A percentile compares a stretch with the other conserved stretches of the same genome.
These are phyloP conservation scores for Canna indica DNA, from an alignment of 176 grass and related monocot species.

Conservation along the genomic window DNA sequence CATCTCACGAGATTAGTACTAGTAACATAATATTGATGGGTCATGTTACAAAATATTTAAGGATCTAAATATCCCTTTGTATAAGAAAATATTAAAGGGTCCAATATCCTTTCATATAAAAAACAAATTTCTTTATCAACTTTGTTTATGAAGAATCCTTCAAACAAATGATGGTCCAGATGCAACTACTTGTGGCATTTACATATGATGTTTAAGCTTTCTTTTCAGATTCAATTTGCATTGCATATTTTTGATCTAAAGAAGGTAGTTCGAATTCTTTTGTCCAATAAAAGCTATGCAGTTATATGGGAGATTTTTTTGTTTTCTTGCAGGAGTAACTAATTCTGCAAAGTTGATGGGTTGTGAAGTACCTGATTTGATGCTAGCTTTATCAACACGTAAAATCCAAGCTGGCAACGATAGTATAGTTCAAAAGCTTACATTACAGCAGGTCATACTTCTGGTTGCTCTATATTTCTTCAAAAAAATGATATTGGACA, in stretches of 20 bases:
- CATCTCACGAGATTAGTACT: too few species aligned
- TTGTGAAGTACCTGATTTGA: conserved; percentile 70
- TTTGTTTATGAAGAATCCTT: too few species aligned
- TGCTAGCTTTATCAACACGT: conserved; percentile 70
- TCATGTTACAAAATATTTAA: too few species aligned
- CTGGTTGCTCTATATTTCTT: conserved; percentile 4
- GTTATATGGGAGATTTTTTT: neutral
- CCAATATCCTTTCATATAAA: too few species aligned
- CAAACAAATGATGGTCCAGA: too few species aligned
- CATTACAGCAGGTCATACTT: conserved; percentile 67
- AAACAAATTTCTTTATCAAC: too few species aligned
- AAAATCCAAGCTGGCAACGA: conserved; percentile 95
- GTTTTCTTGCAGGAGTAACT: conserved; percentile 42
- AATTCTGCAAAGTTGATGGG: conserved; percentile 80
- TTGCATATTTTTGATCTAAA: neutral
- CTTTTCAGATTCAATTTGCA: neutral
- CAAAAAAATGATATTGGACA: neutral
- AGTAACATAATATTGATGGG: too few species aligned
- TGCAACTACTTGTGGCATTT: too few species aligned
- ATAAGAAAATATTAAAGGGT: too few species aligned
- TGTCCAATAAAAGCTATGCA: neutral
- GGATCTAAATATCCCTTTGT: too few species aligned
- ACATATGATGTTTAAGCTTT: too few species aligned
- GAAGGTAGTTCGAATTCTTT: neutral
- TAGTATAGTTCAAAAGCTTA: conserved; percentile 95